Conservation (phyloP, 2,329 filamentous ascomycete genomes). For the Coniochaeta prunicola region DNA sequence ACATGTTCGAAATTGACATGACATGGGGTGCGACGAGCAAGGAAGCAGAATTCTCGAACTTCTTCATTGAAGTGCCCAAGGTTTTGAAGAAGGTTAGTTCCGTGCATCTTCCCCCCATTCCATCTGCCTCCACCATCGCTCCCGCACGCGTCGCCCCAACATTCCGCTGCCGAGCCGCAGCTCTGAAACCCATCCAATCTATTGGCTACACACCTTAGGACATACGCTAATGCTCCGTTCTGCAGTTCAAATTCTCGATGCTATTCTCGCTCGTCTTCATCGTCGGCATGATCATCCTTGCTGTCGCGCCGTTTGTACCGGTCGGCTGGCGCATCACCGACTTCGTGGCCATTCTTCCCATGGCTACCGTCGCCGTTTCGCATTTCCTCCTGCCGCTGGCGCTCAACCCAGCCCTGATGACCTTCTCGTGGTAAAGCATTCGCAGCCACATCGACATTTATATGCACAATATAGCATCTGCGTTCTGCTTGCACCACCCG, state of each 20-base stretch:
- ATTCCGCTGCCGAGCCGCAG: background rate
- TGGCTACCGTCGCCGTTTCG: constrained; percentile 61
- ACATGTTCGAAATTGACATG: constrained; percentile 85
- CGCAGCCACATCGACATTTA: background rate
- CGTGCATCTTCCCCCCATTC: constrained; percentile 18
- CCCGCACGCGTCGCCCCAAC: background rate
- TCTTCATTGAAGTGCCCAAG: constrained; percentile 77
- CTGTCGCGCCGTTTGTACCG: constrained; percentile 56
- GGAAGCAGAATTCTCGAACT: constrained; percentile 73
- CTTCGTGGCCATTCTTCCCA: constrained; percentile 69
- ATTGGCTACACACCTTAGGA: background rate
- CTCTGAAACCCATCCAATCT: background rate
- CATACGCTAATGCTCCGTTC: constrained; percentile 7
- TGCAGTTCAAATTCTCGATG: constrained; percentile 65
- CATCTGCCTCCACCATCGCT: constrained; percentile 9
- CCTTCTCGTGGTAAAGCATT: constrained; percentile 59
- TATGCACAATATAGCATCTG: background rate
- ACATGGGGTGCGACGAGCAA: constrained; percentile 80
- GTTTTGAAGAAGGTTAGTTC: constrained; percentile 63
- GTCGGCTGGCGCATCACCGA: constrained; percentile 59
- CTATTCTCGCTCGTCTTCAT: constrained; percentile 52
- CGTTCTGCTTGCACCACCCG: background rate
- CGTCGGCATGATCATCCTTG: constrained; percentile 56
- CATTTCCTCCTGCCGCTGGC: constrained; percentile 67
- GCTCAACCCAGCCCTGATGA: constrained; percentile 74